Base-by-base conservation (phyloP, 345 rosid genomes). In the Acer campestre region DNA sequence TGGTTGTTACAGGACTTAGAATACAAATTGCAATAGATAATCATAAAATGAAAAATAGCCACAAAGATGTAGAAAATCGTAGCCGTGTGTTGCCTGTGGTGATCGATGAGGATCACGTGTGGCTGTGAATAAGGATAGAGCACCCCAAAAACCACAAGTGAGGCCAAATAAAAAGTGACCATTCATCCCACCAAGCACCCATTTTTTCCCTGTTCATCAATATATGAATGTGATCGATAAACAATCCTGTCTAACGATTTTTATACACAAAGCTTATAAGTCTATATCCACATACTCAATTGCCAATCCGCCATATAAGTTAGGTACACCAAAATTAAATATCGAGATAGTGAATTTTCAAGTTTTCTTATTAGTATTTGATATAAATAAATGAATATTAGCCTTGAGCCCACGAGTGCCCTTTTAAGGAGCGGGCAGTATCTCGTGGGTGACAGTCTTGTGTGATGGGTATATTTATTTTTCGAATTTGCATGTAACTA, bases 141-240 rank as follows among this genome's bases (percentile, higher is more conserved):
- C 46, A 17, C 23, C 42, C 48, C 65, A 67, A 67, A 67, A 23
- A 55, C 63, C 56, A 16, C 27, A 67, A 3, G 31, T 25, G 7
- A 55, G 18, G 79, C 77, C 79, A 74, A 83, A 83, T 42, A 35
- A 61, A 71, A 40, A 12, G 10, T 23, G 73, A 77, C 83, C 86
- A 75, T 42, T 49, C 83, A 79, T 46, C 56, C 40, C 63, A 67
- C 71, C 64, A 20, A 17, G 5, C 18, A 68, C 12, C 25, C 22
- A 3, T 1, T 29, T 22, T 13, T 63, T 63, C 13, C 10, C 42
- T 17, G 35, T 17, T 63, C 35, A 53, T 53, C 58, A 49, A 4
- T 14, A 49, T 35, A 35, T 35, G 38, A 4, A 14, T 49, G 55
- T 49, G 55, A 42, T 49, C 5, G 38, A 1, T 27, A 62, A 25